These are phyloP conservation scores for Solanum megistacrolobum DNA, from an alignment of 257 asterid species.

Conservation along the genomic window DNA sequence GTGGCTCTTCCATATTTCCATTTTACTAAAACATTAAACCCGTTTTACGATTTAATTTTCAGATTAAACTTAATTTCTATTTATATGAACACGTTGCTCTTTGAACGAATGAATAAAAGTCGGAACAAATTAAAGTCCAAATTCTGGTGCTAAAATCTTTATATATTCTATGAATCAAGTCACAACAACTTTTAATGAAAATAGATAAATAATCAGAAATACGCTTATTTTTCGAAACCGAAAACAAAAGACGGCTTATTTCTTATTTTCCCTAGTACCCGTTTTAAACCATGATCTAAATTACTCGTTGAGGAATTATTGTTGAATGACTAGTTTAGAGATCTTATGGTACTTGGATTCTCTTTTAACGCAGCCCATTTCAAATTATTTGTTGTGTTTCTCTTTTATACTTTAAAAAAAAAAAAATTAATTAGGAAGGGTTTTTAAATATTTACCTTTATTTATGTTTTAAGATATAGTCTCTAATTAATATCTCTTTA, in stretches of 20 bases:
- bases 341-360: background rate
- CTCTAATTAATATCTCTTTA: too few species aligned
- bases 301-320: background rate
- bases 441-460: too few species aligned
- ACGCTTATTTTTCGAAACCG: background rate
- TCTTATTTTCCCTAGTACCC: background rate
- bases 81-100: background rate
- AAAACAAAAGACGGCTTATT: background rate
- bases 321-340: background rate
- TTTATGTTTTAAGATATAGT: too few species aligned
- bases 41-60: background rate
- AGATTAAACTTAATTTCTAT: background rate
- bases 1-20: background rate
- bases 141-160: background rate
- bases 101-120: background rate
- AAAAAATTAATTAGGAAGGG: accelerated
- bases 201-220: background rate
- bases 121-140: background rate
- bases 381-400: too few species aligned
- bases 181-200: background rate
- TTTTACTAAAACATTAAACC: background rate
- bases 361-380: too few species aligned
- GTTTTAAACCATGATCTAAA: background rate
- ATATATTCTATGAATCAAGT: background rate
- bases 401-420: too few species aligned